Percentiles rank a stretch among this genome's conserved stretches.
Evolutionary conservation across 805 yeast genomes (phyloP).

Genomic region (Barnettozyma siamensis): DNA sequence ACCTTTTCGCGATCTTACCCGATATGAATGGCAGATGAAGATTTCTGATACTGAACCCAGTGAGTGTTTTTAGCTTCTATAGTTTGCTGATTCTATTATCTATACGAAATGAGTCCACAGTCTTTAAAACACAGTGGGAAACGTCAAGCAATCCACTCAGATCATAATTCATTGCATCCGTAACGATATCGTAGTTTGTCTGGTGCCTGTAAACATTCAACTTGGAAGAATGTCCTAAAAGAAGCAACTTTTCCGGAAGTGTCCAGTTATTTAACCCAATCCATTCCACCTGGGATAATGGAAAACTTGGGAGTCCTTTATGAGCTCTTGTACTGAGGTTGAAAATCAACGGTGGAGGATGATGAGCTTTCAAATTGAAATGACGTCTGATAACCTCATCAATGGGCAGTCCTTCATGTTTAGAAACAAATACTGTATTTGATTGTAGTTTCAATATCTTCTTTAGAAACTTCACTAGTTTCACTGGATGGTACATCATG

Average conservation of each 20-base stretch:
- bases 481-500: constrained; percentile 9
- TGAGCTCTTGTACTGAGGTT: not conserved
- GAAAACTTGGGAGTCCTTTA: not conserved
- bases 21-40: too few species aligned
- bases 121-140: not conserved
- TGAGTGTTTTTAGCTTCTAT: too few species aligned
- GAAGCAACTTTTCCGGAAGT: constrained; percentile 1
- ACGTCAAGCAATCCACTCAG: not conserved
- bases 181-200: not conserved
- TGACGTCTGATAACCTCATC: not conserved
- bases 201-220: not conserved
- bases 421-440: not conserved
- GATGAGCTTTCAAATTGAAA: not conserved
- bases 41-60: too few species aligned
- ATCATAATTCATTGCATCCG: constrained; percentile 4
- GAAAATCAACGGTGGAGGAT: constrained; percentile 1
- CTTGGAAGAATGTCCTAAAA: not conserved
- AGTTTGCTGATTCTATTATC: not conserved
- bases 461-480: constrained; percentile 1
- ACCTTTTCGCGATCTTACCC: too few species aligned
- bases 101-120: not conserved
- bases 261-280: constrained; percentile 5
- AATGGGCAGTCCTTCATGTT: not conserved
- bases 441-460: not conserved
- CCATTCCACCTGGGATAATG: constrained; percentile 3